Conservation (phyloP, 2,329 filamentous ascomycete genomes). For the Xylariaceae sp. region DNA sequence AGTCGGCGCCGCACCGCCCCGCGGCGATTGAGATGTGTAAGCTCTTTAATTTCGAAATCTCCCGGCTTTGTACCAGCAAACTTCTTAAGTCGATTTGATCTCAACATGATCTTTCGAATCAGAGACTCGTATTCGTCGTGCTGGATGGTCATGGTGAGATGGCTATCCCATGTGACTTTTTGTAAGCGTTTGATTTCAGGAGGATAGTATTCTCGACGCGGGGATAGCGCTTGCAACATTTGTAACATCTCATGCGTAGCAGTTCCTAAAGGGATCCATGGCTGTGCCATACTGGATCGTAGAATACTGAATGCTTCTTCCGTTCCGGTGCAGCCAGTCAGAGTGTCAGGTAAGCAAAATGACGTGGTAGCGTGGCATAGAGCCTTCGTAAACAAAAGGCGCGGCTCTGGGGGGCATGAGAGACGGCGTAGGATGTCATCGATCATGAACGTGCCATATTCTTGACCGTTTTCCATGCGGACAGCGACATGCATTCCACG, state of each 20-base stretch:
- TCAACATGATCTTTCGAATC: slow-evolving; percentile 36
- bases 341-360: background rate
- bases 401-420: background rate
- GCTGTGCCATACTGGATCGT: background rate
- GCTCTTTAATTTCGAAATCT: background rate
- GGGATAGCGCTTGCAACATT: slow-evolving; percentile 36
- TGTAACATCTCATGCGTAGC: slow-evolving; percentile 15
- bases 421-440: background rate
- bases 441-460: background rate
- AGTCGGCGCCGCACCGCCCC: too few species aligned
- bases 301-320: background rate
- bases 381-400: background rate
- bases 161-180: slow-evolving; percentile 40
- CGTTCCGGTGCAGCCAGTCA: background rate
- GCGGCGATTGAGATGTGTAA: slow-evolving; percentile 15
- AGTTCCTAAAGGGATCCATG: slow-evolving; percentile 30
- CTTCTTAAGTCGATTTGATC: slow-evolving; percentile 42
- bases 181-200: slow-evolving; percentile 41
- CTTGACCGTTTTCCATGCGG: slow-evolving; percentile 39
- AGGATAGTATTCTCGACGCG: slow-evolving; percentile 46
- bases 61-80: slow-evolving; percentile 15
- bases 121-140: slow-evolving; percentile 44
- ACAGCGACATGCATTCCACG: slow-evolving; percentile 51
- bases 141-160: slow-evolving; percentile 45
- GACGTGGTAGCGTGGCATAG: background rate